Conservation (phyloP, 2,329 filamentous ascomycete species). For the Ceratocystiopsis sp. region DNA sequence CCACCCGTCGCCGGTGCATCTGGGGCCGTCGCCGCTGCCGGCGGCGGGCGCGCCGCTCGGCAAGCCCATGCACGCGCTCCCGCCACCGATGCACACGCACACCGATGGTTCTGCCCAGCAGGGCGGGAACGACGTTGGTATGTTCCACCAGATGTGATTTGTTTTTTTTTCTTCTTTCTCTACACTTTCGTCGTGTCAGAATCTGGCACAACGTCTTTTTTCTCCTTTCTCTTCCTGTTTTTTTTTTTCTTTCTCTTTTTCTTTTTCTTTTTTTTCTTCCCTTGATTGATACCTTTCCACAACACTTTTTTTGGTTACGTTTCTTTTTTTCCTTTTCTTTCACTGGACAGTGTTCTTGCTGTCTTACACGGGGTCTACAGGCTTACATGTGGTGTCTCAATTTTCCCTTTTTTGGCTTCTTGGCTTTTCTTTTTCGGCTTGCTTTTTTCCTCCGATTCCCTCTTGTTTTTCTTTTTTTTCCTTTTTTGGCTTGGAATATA, state of each 20-base stretch:
- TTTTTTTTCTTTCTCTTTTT: constrained; percentile 2
- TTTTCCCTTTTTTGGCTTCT: constrained; percentile 2
- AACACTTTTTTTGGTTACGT: too few species aligned
- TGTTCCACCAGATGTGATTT: constrained; percentile 87
- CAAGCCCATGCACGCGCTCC: constrained; percentile 52
- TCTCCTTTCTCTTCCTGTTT: background rate
- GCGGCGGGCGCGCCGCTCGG: constrained; percentile 42
- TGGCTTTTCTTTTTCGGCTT: constrained; percentile 10
- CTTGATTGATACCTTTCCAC: too few species aligned
- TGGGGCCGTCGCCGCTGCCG: constrained; percentile 31
- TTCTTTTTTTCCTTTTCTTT: constrained; percentile 13
- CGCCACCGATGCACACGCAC: constrained; percentile 58
- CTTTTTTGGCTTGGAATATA: constrained; percentile 4
- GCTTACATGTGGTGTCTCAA: too few species aligned
- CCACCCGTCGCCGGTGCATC: constrained; percentile 7
- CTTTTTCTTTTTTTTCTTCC: constrained; percentile 5
- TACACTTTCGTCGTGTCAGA: too few species aligned
- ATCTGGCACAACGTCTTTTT: background rate
- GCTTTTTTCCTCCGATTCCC: constrained; percentile 7
- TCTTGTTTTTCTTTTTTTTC: constrained; percentile 8
- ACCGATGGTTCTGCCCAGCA: constrained; percentile 46
- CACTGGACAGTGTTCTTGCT: too few species aligned
- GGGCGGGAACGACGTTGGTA: constrained; percentile 81
- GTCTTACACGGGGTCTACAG: too few species aligned
- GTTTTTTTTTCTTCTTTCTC: too few species aligned